phyloP scores from a whole-genome alignment of 345 rosid species.

The Ailanthus altissimus region DNA sequence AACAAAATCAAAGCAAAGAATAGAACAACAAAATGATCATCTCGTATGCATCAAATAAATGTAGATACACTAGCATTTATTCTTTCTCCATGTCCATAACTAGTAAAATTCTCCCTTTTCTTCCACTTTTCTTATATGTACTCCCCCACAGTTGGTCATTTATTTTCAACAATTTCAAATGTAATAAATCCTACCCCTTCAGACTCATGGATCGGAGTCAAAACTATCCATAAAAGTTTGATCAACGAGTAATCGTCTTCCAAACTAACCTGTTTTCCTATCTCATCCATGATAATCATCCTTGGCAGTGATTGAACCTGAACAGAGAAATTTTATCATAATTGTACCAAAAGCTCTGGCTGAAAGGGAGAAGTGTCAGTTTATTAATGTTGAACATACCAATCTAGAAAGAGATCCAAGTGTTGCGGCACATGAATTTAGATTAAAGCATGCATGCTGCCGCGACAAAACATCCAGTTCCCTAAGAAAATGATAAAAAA shows the following conservation, averaged over 20 bases:
- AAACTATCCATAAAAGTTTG: background rate
- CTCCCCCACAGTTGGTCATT: background rate
- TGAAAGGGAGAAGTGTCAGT: slow-evolving; percentile 16
- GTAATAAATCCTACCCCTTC: background rate
- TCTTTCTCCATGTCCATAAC: background rate
- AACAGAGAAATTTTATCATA: slow-evolving; percentile 28
- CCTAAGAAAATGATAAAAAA: slow-evolving; percentile 47
- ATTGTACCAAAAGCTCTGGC: background rate
- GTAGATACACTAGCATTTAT: background rate
- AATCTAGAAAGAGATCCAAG: slow-evolving; percentile 88
- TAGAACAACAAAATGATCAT: slow-evolving; percentile 5
- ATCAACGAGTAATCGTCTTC: slow-evolving; percentile 12
- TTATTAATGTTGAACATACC: slow-evolving; percentile 44
- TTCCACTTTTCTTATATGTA: background rate
- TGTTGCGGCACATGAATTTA: slow-evolving; percentile 85
- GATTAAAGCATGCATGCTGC: slow-evolving; percentile 82
- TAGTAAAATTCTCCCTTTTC: no score
- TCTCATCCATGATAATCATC: slow-evolving; percentile 95
- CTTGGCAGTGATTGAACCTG: slow-evolving; percentile 97
- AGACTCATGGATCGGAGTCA: background rate
- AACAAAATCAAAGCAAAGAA: background rate
- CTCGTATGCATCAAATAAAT: background rate
- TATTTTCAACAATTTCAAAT: background rate
- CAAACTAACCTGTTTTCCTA: slow-evolving; percentile 84
- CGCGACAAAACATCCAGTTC: slow-evolving; percentile 86